These are phyloP conservation scores for Sclerotinia trifoliorum DNA, from an alignment of 2,329 filamentous ascomycete species.

Conservation along the genomic window DNA sequence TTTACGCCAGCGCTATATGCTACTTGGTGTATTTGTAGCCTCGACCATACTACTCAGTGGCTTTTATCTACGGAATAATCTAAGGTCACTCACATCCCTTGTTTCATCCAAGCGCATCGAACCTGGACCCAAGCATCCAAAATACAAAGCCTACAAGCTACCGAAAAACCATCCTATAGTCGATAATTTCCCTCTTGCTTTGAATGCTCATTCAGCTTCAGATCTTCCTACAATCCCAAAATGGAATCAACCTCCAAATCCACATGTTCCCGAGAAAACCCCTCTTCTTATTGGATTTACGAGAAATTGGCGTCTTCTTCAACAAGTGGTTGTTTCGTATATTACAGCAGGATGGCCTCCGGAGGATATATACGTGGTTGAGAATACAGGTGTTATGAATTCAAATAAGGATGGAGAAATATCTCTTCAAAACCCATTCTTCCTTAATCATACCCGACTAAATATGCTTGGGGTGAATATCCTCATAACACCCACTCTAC, in stretches of 20 bases:
- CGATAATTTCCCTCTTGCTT: slow-evolving; percentile 36
- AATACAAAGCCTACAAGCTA: slow-evolving; percentile 25
- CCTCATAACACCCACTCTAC: slow-evolving; percentile 50
- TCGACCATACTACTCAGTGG: background rate
- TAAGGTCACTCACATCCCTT: background rate
- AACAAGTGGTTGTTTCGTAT: slow-evolving; percentile 56
- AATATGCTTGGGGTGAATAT: slow-evolving; percentile 53
- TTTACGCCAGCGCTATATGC: slow-evolving; percentile 12
- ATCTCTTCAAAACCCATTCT: slow-evolving; percentile 55
- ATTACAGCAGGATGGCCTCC: slow-evolving; percentile 59
- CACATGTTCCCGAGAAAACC: slow-evolving; percentile 45
- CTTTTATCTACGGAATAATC: slow-evolving; percentile 4
- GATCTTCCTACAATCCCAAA: slow-evolving; percentile 45
- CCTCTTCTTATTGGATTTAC: slow-evolving; percentile 61
- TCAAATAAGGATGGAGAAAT: slow-evolving; percentile 51
- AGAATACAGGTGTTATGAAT: slow-evolving; percentile 58
- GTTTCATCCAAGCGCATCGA: background rate
- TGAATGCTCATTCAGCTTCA: slow-evolving; percentile 29
- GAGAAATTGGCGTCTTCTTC: slow-evolving; percentile 53
- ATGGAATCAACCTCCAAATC: slow-evolving; percentile 47
- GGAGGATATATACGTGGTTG: slow-evolving; percentile 55
- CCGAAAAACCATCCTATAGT: slow-evolving; percentile 29
- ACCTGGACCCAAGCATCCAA: slow-evolving; percentile 19
- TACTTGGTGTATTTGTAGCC: slow-evolving; percentile 3
- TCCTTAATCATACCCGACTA: slow-evolving; percentile 52